Conservation (phyloP, 192 early-diverging fungal genomes). For the Umbelopsis isabellina region DNA sequence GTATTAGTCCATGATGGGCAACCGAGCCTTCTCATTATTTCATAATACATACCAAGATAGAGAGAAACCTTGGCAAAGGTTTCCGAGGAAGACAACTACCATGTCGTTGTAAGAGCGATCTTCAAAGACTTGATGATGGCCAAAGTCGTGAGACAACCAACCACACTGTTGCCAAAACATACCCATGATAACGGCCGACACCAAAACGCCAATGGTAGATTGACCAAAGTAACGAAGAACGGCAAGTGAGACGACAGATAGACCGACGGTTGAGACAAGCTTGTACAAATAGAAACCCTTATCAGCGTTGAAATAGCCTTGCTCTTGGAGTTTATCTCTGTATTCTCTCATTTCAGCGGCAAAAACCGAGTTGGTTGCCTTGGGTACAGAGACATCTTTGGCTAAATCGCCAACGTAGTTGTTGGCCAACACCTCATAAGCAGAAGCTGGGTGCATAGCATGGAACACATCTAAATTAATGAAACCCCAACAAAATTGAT, state of each 20-base stretch:
- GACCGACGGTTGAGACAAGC: constrained; percentile 54
- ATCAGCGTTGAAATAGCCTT: constrained; percentile 66
- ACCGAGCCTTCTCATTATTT: neutral
- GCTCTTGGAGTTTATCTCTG: constrained; percentile 49
- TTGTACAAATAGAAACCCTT: constrained; percentile 74
- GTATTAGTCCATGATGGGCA: constrained; percentile 2
- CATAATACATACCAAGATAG: constrained; percentile 62
- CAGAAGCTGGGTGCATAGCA: constrained; percentile 72
- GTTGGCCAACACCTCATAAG: constrained; percentile 69
- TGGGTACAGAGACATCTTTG: neutral
- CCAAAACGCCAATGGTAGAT: constrained; percentile 55
- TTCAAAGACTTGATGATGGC: constrained; percentile 80
- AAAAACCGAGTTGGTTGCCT: constrained; percentile 50
- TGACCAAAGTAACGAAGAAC: constrained; percentile 58
- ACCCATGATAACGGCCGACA: constrained; percentile 61
- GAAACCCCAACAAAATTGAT: constrained; percentile 1
- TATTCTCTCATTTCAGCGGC: constrained; percentile 65
- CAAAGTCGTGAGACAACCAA: constrained; percentile 84
- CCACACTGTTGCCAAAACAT: constrained; percentile 85
- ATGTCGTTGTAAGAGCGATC: constrained; percentile 65
- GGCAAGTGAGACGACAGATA: constrained; percentile 51
- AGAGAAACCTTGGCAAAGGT: constrained; percentile 77
- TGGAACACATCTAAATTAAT: constrained; percentile 66
- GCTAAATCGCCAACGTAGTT: constrained; percentile 76
- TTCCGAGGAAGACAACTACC: constrained; percentile 72